Evolutionary conservation across 305 asterid species (phyloP).

Genomic region (Coffea humblotiana): DNA sequence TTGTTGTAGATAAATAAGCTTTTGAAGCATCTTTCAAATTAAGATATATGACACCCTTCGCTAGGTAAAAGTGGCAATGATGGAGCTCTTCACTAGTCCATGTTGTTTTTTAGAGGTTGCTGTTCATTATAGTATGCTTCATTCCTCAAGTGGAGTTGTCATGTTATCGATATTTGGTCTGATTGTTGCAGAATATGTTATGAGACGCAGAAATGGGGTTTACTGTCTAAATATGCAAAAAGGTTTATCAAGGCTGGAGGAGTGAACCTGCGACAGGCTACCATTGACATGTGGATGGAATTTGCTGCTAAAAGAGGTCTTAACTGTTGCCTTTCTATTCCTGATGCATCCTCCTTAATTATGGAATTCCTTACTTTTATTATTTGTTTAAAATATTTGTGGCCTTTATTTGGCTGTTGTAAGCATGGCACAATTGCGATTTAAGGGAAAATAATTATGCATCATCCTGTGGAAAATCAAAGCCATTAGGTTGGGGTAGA

Average conservation of each 20-base stretch:
- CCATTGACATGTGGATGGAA: slow-evolving; percentile 87
- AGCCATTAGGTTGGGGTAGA: background rate
- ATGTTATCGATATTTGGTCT: slow-evolving; percentile 20
- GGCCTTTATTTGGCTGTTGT: background rate
- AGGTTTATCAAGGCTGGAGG: slow-evolving; percentile 61
- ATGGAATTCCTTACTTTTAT: slow-evolving; percentile 6
- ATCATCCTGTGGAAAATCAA: background rate
- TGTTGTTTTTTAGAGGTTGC: background rate
- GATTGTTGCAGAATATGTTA: slow-evolving; percentile 67
- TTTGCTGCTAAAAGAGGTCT: slow-evolving; percentile 78
- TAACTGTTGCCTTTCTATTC: slow-evolving; percentile 4
- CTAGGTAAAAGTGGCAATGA: no score
- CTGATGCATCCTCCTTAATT: slow-evolving; percentile 13
- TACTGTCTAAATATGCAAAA: slow-evolving; percentile 68
- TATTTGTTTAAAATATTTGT: background rate
- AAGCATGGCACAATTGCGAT: background rate
- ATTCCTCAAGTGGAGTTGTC: slow-evolving; percentile 11
- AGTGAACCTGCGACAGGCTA: slow-evolving; percentile 60
- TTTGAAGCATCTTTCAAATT: background rate
- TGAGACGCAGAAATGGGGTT: slow-evolving; percentile 62
- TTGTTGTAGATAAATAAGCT: background rate
- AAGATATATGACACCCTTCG: background rate
- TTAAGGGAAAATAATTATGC: background rate
- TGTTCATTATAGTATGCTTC: slow-evolving; percentile 5
- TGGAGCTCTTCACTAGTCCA: background rate